A percentile compares a stretch with the other conserved stretches of the same genome.
phyloP scores from a whole-genome alignment of 1,139 yeast species.

The Pneumocystis murina region DNA sequence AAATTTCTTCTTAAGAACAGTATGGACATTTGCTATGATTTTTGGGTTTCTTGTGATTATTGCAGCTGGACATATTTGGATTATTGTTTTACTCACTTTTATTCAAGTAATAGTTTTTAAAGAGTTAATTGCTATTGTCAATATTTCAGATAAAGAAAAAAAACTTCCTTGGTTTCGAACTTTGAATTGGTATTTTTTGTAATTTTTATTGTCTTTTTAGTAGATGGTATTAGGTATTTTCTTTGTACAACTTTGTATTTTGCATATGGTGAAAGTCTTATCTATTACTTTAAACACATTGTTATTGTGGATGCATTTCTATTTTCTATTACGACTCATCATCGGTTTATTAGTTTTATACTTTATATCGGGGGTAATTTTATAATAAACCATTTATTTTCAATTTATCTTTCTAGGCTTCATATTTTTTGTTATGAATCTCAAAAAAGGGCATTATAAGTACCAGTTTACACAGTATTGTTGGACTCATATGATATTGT shows the following conservation, averaged over 20 bases:
- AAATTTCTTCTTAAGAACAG: slow-evolving; percentile 34
- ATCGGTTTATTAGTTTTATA: slow-evolving; percentile 69
- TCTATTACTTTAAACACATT: slow-evolving; percentile 42
- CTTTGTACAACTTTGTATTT: slow-evolving; percentile 66
- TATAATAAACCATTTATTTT: background rate
- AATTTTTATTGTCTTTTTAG: slow-evolving; percentile 27
- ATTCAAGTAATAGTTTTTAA: slow-evolving; percentile 74
- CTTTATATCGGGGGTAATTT: slow-evolving; percentile 50
- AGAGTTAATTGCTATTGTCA: slow-evolving; percentile 71
- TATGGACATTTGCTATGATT: slow-evolving; percentile 91
- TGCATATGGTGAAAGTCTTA: slow-evolving; percentile 72
- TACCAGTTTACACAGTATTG: slow-evolving; percentile 91
- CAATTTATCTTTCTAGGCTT: slow-evolving; percentile 31
- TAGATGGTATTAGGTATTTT: slow-evolving; percentile 23
- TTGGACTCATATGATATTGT: slow-evolving; percentile 82
- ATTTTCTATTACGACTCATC: slow-evolving; percentile 44
- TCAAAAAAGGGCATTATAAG: slow-evolving; percentile 75
- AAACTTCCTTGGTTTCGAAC: slow-evolving; percentile 68
- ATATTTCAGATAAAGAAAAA: slow-evolving; percentile 74
- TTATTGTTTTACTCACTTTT: slow-evolving; percentile 53
- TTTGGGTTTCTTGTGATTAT: slow-evolving; percentile 52
- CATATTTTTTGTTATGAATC: slow-evolving; percentile 74
- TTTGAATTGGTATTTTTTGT: slow-evolving; percentile 58
- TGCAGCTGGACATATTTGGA: slow-evolving; percentile 78
- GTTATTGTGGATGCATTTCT: slow-evolving; percentile 31